Percentiles rank a stretch among this genome's conserved stretches.
These are phyloP conservation scores for Fusarium falciforme DNA, from an alignment of 2,329 filamentous ascomycete species.

Conservation along the genomic window DNA sequence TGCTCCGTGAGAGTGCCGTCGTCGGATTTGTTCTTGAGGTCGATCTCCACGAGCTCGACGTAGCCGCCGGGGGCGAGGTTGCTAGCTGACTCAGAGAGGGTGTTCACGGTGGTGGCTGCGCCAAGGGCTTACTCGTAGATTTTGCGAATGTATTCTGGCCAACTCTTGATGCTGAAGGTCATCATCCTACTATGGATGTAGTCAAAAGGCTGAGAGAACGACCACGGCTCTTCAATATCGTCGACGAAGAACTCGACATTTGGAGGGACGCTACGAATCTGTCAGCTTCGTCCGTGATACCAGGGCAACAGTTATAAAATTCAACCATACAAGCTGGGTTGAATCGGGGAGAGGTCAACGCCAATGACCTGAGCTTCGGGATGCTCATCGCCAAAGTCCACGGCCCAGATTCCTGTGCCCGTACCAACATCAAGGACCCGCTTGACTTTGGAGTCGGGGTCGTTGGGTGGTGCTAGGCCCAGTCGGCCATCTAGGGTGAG, in stretches of 20 bases:
- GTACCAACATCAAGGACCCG: slow-evolving; percentile 35
- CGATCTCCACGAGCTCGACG: slow-evolving; percentile 30
- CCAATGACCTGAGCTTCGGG: slow-evolving; percentile 24
- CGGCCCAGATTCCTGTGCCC: slow-evolving; percentile 36
- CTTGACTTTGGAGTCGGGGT: slow-evolving; percentile 11
- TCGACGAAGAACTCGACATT: slow-evolving; percentile 37
- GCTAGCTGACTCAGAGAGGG: not conserved
- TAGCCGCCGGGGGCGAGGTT: slow-evolving; percentile 27
- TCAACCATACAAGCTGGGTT: slow-evolving; percentile 23
- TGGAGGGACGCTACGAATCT: slow-evolving; percentile 16
- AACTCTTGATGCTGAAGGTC: slow-evolving; percentile 32
- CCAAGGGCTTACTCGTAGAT: slow-evolving; percentile 21
- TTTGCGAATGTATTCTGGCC: slow-evolving; percentile 8
- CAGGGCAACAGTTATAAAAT: not conserved
- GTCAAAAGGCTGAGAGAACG: slow-evolving; percentile 27
- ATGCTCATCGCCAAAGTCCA: slow-evolving; percentile 30
- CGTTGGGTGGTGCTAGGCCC: slow-evolving; percentile 27
- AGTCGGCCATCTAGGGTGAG: slow-evolving; percentile 28
- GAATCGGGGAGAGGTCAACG: slow-evolving; percentile 32
- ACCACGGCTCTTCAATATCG: slow-evolving; percentile 35
- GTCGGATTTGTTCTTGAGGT: slow-evolving; percentile 27
- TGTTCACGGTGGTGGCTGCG: accelerated
- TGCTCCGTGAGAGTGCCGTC: slow-evolving; percentile 12
- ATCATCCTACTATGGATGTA: slow-evolving; percentile 38
- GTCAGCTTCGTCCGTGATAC: not conserved